Evolutionary conservation across 2,329 filamentous ascomycete genomes (phyloP), one percentile per base, ranked within the genome.

Genomic region (Piedraia hortae): DNA sequence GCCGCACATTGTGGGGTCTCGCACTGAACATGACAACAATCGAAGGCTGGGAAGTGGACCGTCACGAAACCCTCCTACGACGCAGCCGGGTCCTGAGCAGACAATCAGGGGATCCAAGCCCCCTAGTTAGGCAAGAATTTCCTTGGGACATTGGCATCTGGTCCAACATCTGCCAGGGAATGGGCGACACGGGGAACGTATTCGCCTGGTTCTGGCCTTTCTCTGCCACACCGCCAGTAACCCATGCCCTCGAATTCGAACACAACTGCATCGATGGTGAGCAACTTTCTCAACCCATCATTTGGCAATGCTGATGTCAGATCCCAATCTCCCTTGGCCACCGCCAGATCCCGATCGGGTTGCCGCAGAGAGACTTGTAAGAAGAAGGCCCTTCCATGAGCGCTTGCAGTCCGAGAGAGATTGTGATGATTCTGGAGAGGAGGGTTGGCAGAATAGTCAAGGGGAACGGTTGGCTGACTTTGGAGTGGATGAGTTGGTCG

Each of bases 121-220:
- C 63, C 2, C 55, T 72, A 19, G 51, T 58, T 26, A 58, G 54
- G 23, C 59, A 80, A 34, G 71, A 82, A 42, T 85, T 77, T 34
- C 75, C 74, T 0, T 85, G 78, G 44, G 74, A 88, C 36, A 47
- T 82, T 19, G 72, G 71, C 21, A 51, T 85, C 34, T 77, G 62
- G 47, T 41, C 48, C 16, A 88, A 88, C 41, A 54, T 82, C 38
- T 54, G 57, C 9, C 66, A 74, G 37, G 69, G 65, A 9, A 80
- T 85, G 69, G 71, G 72, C 3, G n/a, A n/a, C n/a, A 66, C 61
- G 1, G 31, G 39, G 5, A 77, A 74, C 37, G 41, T 59, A 0
- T 31, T 77, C 0, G 39, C 55, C 4, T 85, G 74, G 74, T 46
- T 75, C 25, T 59, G 62, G 32, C 74, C 74, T 0, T 53, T 78